Conservation (phyloP, 148 eudicot species). For the Talinum fruticosum region DNA sequence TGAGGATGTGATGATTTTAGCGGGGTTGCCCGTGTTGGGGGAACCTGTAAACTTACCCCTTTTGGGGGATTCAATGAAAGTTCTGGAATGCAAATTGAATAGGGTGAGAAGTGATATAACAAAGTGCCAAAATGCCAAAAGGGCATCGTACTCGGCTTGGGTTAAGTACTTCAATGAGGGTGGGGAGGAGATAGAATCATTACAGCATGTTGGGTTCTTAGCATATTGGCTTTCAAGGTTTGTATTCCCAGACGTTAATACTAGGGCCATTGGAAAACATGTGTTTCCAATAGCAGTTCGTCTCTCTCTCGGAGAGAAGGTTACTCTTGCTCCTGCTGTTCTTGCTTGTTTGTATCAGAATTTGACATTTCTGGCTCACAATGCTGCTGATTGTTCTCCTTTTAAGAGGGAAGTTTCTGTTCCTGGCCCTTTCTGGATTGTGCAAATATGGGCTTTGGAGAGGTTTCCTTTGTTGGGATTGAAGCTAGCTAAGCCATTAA, state of each 20-base stretch:
- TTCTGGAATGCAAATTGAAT: slow-evolving; percentile 14
- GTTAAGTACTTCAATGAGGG: slow-evolving; percentile 29
- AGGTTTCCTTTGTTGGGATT: slow-evolving; percentile 31
- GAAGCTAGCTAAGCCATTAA: slow-evolving; percentile 23
- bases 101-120: background rate
- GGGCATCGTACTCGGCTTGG: slow-evolving; percentile 24
- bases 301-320: slow-evolving; percentile 19
- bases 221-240: slow-evolving; percentile 37
- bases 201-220: slow-evolving; percentile 36
- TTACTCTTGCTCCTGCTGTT: slow-evolving; percentile 39
- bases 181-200: background rate
- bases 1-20: slow-evolving; percentile 36
- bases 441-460: slow-evolving; percentile 45
- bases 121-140: background rate
- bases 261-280: slow-evolving; percentile 13
- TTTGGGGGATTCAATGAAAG: background rate
- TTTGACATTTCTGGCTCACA: slow-evolving; percentile 21
- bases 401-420: slow-evolving; percentile 19
- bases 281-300: slow-evolving; percentile 32
- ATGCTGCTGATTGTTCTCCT: slow-evolving; percentile 9
- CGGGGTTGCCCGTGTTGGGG: slow-evolving; percentile 41
- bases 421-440: slow-evolving; percentile 30
- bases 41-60: background rate
- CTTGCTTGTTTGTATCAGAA: slow-evolving; percentile 34
- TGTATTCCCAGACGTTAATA: slow-evolving; percentile 33